Percentiles rank a stretch among this genome's conserved stretches.
phyloP scores from a whole-genome alignment of 1,284 basidiomycete species.

The Marasmius sp. region DNA sequence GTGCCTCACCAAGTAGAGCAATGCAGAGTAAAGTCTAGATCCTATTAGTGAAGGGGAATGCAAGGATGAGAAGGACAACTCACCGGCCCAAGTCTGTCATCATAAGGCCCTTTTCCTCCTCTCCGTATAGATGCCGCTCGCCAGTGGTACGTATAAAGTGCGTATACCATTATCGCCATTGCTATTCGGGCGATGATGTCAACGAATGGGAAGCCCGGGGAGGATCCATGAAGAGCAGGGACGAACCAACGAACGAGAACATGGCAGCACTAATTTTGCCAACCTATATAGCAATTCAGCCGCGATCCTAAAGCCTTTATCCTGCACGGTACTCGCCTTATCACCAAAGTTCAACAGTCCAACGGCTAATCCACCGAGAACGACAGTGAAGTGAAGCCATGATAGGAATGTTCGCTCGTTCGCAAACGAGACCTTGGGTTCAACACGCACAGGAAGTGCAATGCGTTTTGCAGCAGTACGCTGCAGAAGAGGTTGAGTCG shows the following conservation, averaged over 20 bases:
- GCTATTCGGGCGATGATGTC: conserved; percentile 46
- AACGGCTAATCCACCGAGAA: conserved; percentile 91
- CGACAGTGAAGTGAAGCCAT: conserved; percentile 96
- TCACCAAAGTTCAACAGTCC: conserved; percentile 97
- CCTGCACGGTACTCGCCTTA: conserved; percentile 52
- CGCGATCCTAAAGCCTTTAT: neutral
- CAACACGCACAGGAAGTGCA: conserved; percentile 90
- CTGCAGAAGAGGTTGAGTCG: conserved; percentile 96
- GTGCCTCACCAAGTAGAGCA: conserved; percentile 72
- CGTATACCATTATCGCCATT: conserved; percentile 96
- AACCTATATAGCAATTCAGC: conserved; percentile 48
- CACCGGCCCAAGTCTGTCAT: conserved; percentile 84
- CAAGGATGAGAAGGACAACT: conserved; percentile 21
- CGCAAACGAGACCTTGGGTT: conserved; percentile 94
- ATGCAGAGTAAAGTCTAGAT: conserved; percentile 82
- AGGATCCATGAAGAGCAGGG: conserved; percentile 3
- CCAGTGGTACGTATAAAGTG: conserved; percentile 95
- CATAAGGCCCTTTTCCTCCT: conserved; percentile 93
- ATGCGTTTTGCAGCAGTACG: conserved; percentile 94
- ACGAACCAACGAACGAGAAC: conserved; percentile 89
- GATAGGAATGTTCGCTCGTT: conserved; percentile 95
- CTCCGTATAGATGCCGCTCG: conserved; percentile 90
- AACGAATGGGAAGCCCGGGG: conserved; percentile 11
- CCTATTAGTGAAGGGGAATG: conserved; percentile 10
- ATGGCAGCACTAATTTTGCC: conserved; percentile 91